Conservation (phyloP, 371 early-diverging fungal species). For the Cokeromyces recurvatus region DNA sequence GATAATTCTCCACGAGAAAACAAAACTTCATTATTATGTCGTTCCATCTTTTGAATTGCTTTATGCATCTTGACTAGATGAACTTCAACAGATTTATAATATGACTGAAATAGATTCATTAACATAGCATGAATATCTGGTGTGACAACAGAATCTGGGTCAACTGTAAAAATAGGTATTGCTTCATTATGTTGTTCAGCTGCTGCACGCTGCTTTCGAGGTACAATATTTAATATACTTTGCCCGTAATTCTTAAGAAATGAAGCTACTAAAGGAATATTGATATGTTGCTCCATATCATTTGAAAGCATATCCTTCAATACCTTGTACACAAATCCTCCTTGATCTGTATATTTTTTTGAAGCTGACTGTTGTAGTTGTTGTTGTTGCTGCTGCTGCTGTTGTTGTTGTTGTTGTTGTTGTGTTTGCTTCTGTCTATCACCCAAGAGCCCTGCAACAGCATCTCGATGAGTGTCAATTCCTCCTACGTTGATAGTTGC, state of each 20-base stretch:
- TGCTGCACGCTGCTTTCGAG: constrained; percentile 49
- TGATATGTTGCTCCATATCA: constrained; percentile 56
- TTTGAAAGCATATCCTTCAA: constrained; percentile 39
- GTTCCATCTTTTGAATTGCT: constrained; percentile 69
- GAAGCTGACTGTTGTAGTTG: neutral
- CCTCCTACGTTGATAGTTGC: constrained; percentile 48
- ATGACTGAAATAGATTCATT: constrained; percentile 56
- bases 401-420: neutral
- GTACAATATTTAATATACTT: constrained; percentile 47
- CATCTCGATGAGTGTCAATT: constrained; percentile 47
- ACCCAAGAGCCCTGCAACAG: constrained; percentile 51
- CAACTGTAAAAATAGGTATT: neutral
- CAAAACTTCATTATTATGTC: constrained; percentile 71
- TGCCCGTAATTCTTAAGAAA: constrained; percentile 72
- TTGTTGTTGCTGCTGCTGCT: constrained; percentile 12
- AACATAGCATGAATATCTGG: constrained; percentile 51
- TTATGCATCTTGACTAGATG: constrained; percentile 75
- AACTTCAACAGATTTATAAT: constrained; percentile 59
- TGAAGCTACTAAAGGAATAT: constrained; percentile 70
- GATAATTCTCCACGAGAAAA: constrained; percentile 81
- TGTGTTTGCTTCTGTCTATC: neutral
- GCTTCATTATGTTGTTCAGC: constrained; percentile 34
- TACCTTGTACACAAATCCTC: constrained; percentile 32
- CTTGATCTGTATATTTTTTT: constrained; percentile 4
- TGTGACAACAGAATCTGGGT: constrained; percentile 31